Evolutionary conservation across 2,329 filamentous ascomycete species (phyloP).

Genomic region (Calonectria hongkongensis): DNA sequence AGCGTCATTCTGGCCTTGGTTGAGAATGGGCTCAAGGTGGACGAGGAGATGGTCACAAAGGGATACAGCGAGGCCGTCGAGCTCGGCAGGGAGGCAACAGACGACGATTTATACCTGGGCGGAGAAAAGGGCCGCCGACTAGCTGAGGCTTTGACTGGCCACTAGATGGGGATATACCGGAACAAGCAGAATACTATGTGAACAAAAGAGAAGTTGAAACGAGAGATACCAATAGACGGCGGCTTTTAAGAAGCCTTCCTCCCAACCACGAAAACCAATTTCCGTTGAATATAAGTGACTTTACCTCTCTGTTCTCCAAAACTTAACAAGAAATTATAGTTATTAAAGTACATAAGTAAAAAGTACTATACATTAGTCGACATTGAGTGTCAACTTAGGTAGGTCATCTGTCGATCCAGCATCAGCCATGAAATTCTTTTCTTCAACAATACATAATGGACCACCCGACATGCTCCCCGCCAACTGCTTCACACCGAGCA

Average conservation of each 20-base stretch:
- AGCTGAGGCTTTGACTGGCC: constrained; percentile 62
- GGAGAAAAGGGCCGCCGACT: constrained; percentile 73
- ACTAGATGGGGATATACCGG: constrained; percentile 41
- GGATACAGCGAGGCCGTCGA: constrained; percentile 90
- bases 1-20: constrained; percentile 89
- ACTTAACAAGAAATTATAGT: background rate
- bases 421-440: constrained; percentile 27
- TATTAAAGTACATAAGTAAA: constrained; percentile 20
- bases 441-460: background rate
- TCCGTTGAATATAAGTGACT: background rate
- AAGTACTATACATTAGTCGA: constrained; percentile 33
- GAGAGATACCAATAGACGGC: constrained; percentile 49
- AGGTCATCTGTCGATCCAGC: constrained; percentile 31
- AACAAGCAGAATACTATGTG: constrained; percentile 12
- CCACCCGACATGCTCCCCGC: background rate
- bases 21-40: constrained; percentile 87
- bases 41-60: constrained; percentile 89
- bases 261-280: constrained; percentile 4
- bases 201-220: constrained; percentile 32
- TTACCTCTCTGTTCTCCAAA: background rate
- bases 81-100: constrained; percentile 77
- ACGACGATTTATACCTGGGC: constrained; percentile 77
- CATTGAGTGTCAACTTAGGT: background rate
- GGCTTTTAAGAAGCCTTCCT: constrained; percentile 17
- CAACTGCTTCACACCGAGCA: constrained; percentile 27